Percentiles rank a stretch among this genome's conserved stretches.
Evolutionary conservation across 148 eudicot genomes (phyloP).

Genomic region (Arbutus unedo): DNA sequence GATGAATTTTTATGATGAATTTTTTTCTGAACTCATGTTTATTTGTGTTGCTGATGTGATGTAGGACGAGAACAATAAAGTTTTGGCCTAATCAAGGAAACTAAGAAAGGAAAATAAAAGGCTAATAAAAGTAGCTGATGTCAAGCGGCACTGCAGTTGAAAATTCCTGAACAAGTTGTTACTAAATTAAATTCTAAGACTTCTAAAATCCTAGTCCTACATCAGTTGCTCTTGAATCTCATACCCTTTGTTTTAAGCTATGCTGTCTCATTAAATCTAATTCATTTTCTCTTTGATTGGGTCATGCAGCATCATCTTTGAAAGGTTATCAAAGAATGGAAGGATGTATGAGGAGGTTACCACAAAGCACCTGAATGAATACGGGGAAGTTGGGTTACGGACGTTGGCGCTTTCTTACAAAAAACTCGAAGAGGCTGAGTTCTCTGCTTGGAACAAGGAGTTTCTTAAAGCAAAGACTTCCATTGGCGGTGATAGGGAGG

Average conservation of each 20-base stretch:
- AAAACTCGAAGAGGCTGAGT: constrained; percentile 59
- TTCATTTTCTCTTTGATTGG: not conserved
- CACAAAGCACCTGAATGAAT: constrained; percentile 63
- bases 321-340: constrained; percentile 62
- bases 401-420: constrained; percentile 73
- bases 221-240: not conserved
- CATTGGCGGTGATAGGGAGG: constrained; percentile 66
- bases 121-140: not conserved
- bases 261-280: not conserved
- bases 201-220: not conserved
- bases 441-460: constrained; percentile 57
- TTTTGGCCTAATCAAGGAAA: not conserved
- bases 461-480: constrained; percentile 63
- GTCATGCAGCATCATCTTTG: constrained; percentile 60
- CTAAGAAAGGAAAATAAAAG: not conserved
- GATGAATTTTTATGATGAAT: not conserved
- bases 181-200: not conserved
- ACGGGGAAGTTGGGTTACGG: constrained; percentile 74
- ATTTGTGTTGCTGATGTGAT: too few relatives aligned
- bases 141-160: not conserved
- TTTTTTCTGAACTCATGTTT: not conserved
- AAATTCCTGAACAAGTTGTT: not conserved
- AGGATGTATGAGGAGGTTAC: constrained; percentile 50
- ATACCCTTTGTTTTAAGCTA: not conserved
- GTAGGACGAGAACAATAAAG: not conserved